phyloP scores from a whole-genome alignment of 139 green algal species.

The Coccomyxa sp. region DNA sequence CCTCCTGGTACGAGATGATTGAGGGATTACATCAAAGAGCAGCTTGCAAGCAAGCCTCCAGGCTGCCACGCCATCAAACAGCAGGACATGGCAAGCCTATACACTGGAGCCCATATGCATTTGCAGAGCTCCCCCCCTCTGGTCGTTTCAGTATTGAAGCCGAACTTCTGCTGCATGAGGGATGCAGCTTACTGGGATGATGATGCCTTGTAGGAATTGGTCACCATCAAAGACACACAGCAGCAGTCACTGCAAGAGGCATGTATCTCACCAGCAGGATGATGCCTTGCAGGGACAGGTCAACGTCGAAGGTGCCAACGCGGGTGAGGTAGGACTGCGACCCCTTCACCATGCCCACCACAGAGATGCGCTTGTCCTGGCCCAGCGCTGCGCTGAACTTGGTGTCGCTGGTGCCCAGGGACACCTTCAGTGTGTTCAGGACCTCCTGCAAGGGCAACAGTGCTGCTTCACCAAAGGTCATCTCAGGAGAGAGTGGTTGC shows the following conservation, averaged over 20 bases:
- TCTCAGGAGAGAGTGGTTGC: too few relatives aligned
- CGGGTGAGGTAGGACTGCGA: slow-evolving; percentile 76
- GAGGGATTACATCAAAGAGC: too few relatives aligned
- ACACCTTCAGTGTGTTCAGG: slow-evolving; percentile 57
- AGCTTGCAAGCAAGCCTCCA: too few relatives aligned
- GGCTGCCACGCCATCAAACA: too few relatives aligned
- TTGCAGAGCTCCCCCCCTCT: too few relatives aligned
- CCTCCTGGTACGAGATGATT: too few relatives aligned
- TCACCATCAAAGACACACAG: not conserved
- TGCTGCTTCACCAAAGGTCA: too few relatives aligned
- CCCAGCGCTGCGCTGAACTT: slow-evolving; percentile 66
- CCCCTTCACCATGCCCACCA: slow-evolving; percentile 69
- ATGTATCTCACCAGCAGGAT: slow-evolving; percentile 7
- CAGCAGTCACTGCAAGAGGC: too few relatives aligned
- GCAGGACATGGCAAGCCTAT: too few relatives aligned
- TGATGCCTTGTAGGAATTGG: not conserved
- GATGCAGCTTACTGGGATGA: too few relatives aligned
- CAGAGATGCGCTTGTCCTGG: slow-evolving; percentile 47
- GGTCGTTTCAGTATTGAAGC: not conserved
- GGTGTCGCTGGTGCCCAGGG: slow-evolving; percentile 51
- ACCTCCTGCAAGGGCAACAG: slow-evolving; percentile 46
- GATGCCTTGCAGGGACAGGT: slow-evolving; percentile 56
- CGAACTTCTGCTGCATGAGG: not conserved
- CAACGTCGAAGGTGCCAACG: slow-evolving; percentile 85
- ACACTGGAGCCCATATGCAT: too few relatives aligned